A percentile compares a stretch with the other conserved stretches of the same genome.
Conservation (phyloP, 257 asterid genomes). For the Paraleonurus japonicus region DNA sequence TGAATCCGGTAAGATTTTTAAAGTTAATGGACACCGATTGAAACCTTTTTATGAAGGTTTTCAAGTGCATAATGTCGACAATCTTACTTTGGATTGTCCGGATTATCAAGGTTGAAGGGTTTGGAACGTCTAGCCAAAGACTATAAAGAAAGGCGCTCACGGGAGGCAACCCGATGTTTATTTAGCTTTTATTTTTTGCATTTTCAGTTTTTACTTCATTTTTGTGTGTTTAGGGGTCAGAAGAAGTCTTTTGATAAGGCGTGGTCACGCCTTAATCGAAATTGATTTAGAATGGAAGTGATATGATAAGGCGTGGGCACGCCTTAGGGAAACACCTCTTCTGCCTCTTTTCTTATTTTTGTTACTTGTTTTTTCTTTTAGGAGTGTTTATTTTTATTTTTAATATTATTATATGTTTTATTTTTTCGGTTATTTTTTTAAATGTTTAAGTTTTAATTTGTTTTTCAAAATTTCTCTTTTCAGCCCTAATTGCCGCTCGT, state of each 20-base stretch:
- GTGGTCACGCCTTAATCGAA: background rate
- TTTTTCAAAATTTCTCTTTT: too few relatives aligned
- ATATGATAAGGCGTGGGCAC: background rate
- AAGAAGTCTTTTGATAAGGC: background rate
- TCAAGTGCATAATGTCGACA: background rate
- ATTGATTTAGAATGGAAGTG: background rate
- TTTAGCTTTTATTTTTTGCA: too few relatives aligned
- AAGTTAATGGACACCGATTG: background rate
- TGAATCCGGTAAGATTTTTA: background rate
- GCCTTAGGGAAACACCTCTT: background rate
- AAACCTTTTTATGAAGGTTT: background rate
- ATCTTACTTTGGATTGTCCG: background rate
- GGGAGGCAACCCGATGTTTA: too few relatives aligned
- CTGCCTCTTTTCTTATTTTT: background rate
- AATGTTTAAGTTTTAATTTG: too few relatives aligned
- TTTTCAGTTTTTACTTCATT: background rate
- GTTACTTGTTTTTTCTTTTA: too few relatives aligned
- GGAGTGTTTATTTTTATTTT: too few relatives aligned
- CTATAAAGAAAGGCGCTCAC: too few relatives aligned
- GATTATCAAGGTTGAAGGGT: background rate
- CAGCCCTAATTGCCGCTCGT: too few relatives aligned
- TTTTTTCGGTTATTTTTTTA: too few relatives aligned
- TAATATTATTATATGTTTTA: too few relatives aligned
- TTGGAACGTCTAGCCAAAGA: too few relatives aligned
- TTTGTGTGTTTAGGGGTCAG: background rate